phyloP scores from a whole-genome alignment of 352 stramenopile species.

The Globisporangium nunn region DNA sequence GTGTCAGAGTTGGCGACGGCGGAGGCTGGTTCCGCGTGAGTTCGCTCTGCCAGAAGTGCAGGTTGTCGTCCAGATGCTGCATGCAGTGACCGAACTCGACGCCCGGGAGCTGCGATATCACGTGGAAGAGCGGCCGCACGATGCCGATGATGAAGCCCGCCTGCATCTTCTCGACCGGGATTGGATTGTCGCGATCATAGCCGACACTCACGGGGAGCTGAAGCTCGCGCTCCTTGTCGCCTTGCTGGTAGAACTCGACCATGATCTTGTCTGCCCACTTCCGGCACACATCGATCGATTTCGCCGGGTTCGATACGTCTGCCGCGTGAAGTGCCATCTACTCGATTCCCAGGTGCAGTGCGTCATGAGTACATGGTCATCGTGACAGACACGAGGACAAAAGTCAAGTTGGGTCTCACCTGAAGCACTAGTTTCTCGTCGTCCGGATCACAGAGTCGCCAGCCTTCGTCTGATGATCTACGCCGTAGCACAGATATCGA shows the following conservation, averaged over 20 bases:
- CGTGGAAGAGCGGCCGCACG: slow-evolving; percentile 69
- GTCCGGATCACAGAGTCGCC: slow-evolving; percentile 48
- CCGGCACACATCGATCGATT: slow-evolving; percentile 64
- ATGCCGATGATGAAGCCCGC: slow-evolving; percentile 93
- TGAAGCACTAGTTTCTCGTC: slow-evolving; percentile 68
- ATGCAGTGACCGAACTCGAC: slow-evolving; percentile 53
- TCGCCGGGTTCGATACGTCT: slow-evolving; percentile 92
- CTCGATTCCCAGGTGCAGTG: background rate
- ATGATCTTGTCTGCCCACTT: slow-evolving; percentile 88
- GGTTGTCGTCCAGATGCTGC: slow-evolving; percentile 56
- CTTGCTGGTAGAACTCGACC: slow-evolving; percentile 93
- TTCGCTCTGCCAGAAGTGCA: slow-evolving; percentile 61
- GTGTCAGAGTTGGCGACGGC: slow-evolving; percentile 1
- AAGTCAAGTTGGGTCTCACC: slow-evolving; percentile 9
- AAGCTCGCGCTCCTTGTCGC: slow-evolving; percentile 89
- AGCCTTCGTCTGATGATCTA: slow-evolving; percentile 29
- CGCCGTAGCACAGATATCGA: background rate
- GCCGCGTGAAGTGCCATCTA: slow-evolving; percentile 83
- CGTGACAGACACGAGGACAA: background rate
- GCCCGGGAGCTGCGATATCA: slow-evolving; percentile 44
- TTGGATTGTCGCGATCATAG: slow-evolving; percentile 85
- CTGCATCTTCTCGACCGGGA: slow-evolving; percentile 86
- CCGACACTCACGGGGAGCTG: slow-evolving; percentile 84
- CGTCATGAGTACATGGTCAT: background rate
- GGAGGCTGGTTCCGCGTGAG: slow-evolving; percentile 35